Base-by-base conservation (phyloP, 129 eudicot species). In the Cynara cardunculus region DNA sequence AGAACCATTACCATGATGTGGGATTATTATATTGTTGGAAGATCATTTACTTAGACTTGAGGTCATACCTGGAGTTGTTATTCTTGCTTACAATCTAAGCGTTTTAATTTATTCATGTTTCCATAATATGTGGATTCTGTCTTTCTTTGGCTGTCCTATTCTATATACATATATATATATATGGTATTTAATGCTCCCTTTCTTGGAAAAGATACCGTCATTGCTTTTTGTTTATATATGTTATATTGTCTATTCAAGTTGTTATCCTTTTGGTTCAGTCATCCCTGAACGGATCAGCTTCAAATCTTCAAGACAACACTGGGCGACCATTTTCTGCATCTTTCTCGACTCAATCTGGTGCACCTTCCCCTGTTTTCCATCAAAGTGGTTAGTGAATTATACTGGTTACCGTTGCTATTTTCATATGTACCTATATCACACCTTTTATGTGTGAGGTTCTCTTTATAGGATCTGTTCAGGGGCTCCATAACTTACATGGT, bases 301-400 rank as follows among this genome's bases (percentile, higher is more conserved):
- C 98, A 76, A 91, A 90, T 88, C 91, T 89, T 84, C 89, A 91
- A 21, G 98, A 94, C 62, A 90, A 74, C 81, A 75, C 92, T 2
- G 97, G 91, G 49, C 90, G 91, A 31, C 76, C 92, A 24, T 91
- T 88, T 79, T 74, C 94, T 18, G 21, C 93, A 69, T 88, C 98
- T 59, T 94, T 91, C 74, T 83, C 98, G 78, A 78, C 90, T 81
- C 98, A 94, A 81, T 87, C 98, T 82, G 98, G 98, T 78, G 91
- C 98, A 72, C 96, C 91, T 41, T 88, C 98, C 75, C 94, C 96
- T 79, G 92, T 79, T 81, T 90, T 72, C 53, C 97, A 90, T 78
- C 98, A 92, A 82, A 65, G 89, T 31, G 97, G 97, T 94, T 32
- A 83, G 91, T 82, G 71, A 25, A 4, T 59, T 41, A 75, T 73